Base-by-base conservation (phyloP, 2,329 filamentous ascomycete genomes). In the Sclerotinia sclerotiorum region DNA sequence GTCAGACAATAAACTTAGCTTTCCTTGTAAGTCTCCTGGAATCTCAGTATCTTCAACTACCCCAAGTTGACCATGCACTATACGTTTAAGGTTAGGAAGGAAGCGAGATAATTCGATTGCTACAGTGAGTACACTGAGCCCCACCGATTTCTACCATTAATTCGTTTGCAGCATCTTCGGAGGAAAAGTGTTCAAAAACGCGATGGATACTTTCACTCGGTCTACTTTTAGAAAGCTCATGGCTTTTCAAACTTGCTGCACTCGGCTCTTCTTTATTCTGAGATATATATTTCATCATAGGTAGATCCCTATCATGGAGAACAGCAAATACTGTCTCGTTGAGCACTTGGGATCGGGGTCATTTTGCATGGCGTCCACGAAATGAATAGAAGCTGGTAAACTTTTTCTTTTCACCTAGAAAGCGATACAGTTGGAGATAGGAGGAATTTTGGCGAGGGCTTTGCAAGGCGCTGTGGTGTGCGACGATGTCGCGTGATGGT, bases 361-460 rank as follows among this genome's bases (percentile, higher is more conserved):
- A 71, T 35, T 63, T n/a, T 63, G 52, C 65, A 71, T 68, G 1
- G 70, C 62, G 56, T 69, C 70, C 6, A 71, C 57, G 1, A 68
- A 21, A 51, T 52, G n/a, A 10, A 57, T 54, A 10, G 60, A 56
- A 29, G n/a, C n/a, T n/a, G n/a, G n/a, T n/a, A n/a, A n/a, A n/a
- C n/a, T n/a, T n/a, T n/a, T n/a, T n/a, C n/a, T n/a, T n/a, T n/a
- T n/a, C 62, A 8, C 39, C n/a, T 8, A 64, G 15, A 51, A 58
- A 8, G 32, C 68, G n/a, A 69, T 52, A 7, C 48, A 60, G 11
- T 44, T 19, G n/a, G 48, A 48, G 21, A 69, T n/a, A n/a, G 32
- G 10, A 11, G 70, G 48, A n/a, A 48, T 29, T 10, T 68, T 24
- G 3, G 52, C 65, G 2, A 69, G 65, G 10, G 58, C 39, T 29